These are phyloP conservation scores for Lachancea sp. DNA, from an alignment of 805 yeast species.

Conservation along the genomic window DNA sequence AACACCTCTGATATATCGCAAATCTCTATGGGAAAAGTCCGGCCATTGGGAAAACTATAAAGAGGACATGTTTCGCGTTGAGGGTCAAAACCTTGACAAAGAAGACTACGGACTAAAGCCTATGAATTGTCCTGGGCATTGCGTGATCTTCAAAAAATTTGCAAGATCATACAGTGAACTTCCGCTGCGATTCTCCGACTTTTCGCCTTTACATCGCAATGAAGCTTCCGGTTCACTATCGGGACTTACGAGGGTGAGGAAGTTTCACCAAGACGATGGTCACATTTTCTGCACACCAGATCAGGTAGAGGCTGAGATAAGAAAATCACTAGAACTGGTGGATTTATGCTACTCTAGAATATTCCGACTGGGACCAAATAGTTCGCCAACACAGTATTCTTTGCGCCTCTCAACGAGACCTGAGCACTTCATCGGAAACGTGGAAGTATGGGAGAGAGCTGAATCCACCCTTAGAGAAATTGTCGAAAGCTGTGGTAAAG, in stretches of 20 bases:
- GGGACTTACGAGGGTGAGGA: conserved; percentile 86
- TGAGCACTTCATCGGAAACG: conserved; percentile 67
- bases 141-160: conserved; percentile 67
- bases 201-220: conserved; percentile 87
- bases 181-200: conserved; percentile 82
- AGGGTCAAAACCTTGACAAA: conserved; percentile 40
- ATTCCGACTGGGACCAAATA: conserved; percentile 28
- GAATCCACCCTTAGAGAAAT: conserved; percentile 60
- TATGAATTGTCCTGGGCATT: conserved; percentile 95
- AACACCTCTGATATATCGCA: conserved; percentile 83
- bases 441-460: conserved; percentile 76
- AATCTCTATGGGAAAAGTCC: conserved; percentile 77
- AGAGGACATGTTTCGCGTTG: conserved; percentile 89
- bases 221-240: conserved; percentile 92
- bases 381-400: conserved; percentile 41
- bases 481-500: conserved; percentile 45
- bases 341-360: conserved; percentile 68
- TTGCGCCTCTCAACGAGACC: conserved; percentile 85
- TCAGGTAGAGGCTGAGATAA: conserved; percentile 72
- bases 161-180: conserved; percentile 80
- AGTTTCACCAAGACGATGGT: conserved; percentile 98
- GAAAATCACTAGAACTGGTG: conserved; percentile 62
- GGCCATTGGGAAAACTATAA: conserved; percentile 96
- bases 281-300: conserved; percentile 83
- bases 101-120: conserved; percentile 81